Evolutionary conservation across 768 basidiomycete species (phyloP), one percentile per base, ranked within the genome.

Genomic region (Collybia nuda): DNA sequence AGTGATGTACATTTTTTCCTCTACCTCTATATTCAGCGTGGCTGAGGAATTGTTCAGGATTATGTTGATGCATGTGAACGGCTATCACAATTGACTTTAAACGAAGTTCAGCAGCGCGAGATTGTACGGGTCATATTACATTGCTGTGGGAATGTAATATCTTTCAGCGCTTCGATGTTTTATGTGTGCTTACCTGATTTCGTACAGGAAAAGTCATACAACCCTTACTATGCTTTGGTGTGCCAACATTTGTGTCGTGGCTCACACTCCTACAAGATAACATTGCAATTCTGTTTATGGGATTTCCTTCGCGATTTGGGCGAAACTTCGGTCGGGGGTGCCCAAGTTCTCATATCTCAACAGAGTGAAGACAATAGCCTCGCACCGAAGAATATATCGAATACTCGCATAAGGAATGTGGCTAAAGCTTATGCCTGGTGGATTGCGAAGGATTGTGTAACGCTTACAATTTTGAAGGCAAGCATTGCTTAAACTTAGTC

Each of bases 31-130:
- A 32, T 32, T 3, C 45, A 19, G 19, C 35, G 39, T 45, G 40
- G 32, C 19, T 41, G 40, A 48, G 32, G 19, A 11, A 36, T 50
- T 6, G 2, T 24, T 36, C 52, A 98, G 96, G 97, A 99, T 65
- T 98, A 92, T 60, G 73, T 93, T n/a, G 93, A 98, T 61, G 96
- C 95, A 1, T 94, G 90, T 61, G 92, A 96, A 51, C 78, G 93
- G n/a, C 69, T 98, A 18, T 79, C 84, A 17, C 89, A 92, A 54
- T 74, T 98, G 32, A 87, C 83, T 47, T 74, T 98, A 39, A 86
- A 85, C 0, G 93, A 96, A 58, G 75, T 90, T 2, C 97, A 98
- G 63, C 94, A 94, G 66, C 84, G 97, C 26, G 97, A 98, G 65
- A 92, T 96, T 32, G 75, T 97, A n/a, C 85, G 93, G 8, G 95